A percentile compares a stretch with the other conserved stretches of the same genome.
Evolutionary conservation across 805 yeast species (phyloP).

Genomic region (Cyberlindnera japonica): DNA sequence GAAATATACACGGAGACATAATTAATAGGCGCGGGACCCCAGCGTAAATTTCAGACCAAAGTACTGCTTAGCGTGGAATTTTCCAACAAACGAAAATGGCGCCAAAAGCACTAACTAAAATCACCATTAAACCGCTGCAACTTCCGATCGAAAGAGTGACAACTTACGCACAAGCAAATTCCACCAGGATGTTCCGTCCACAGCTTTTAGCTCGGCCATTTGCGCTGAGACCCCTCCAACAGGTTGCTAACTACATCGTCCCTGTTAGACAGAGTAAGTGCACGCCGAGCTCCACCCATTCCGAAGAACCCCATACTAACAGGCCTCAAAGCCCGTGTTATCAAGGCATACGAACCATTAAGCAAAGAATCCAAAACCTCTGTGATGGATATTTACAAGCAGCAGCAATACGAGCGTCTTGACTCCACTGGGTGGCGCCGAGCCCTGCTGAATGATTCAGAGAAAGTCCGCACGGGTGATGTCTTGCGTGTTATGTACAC

Average conservation of each 20-base stretch:
- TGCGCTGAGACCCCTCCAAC: slow-evolving; percentile 12
- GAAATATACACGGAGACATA: no score
- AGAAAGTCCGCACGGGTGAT: slow-evolving; percentile 71
- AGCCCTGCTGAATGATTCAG: slow-evolving; percentile 44
- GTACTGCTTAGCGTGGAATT: no score
- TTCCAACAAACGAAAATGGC: no score
- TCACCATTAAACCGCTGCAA: no score
- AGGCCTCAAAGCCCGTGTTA: slow-evolving; percentile 11
- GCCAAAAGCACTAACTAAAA: no score
- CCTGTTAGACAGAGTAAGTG: slow-evolving; percentile 13
- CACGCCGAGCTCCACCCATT: not conserved
- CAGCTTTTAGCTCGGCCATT: slow-evolving; percentile 8
- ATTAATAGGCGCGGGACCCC: no score
- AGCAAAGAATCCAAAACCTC: slow-evolving; percentile 9
- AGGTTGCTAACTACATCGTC: slow-evolving; percentile 16
- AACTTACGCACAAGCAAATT: no score
- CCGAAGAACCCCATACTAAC: not conserved
- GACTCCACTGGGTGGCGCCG: slow-evolving; percentile 74
- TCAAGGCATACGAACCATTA: slow-evolving; percentile 24
- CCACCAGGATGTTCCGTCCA: slow-evolving; percentile 16
- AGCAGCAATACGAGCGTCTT: slow-evolving; percentile 29
- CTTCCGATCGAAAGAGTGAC: no score
- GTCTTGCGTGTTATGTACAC: slow-evolving; percentile 68
- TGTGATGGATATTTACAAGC: slow-evolving; percentile 32
- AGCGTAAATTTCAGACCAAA: no score